Base-by-base conservation (phyloP, 192 early-diverging fungal species). In the Mortierella claussenii region DNA sequence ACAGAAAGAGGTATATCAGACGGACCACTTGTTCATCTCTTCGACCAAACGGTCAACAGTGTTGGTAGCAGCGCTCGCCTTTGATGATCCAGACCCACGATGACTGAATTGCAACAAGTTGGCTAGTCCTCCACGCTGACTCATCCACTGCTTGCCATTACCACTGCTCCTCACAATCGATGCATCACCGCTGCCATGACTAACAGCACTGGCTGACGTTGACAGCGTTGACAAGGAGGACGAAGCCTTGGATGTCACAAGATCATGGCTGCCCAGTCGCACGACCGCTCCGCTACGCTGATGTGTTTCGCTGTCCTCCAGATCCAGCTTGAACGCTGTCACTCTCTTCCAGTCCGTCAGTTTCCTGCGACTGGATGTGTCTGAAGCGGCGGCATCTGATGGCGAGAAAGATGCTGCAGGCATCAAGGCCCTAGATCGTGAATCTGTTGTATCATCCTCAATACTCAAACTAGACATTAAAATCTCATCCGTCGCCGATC, bases 11-110 rank as follows among this genome's bases (percentile, higher is more conserved):
- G n/a, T n/a, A n/a, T n/a, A n/a, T n/a, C 57, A 76, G 30, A 76
- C 73, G 10, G 73, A 60, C 73, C 73, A 76, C n/a, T 76, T 76
- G 65, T 61, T 76, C 73, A 76, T 76, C 45, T 76, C 73, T 33
- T 76, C 73, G 5, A 76, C 64, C 34, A 76, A 40, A 2, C 73
- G 73, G 55, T 76, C 73, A 5, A 76, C 58, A 11, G 52, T 64
- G 15, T 42, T 55, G 31, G 27, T 20, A n/a, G 45, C 40, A 30
- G 33, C 60, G 23, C 34, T n/a, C 2, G 37, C 51, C 28, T 49
- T 26, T 32, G 56, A 33, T 10, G 13, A 5, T 10, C 28, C 67
- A 13, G 32, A 13, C 34, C 37, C 37, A n/a, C n/a, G n/a, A n/a
- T n/a, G n/a, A 40, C 8, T 13, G 37, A 13, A 40, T 40, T 74